Evolutionary conservation across 768 basidiomycete species (phyloP).

Genomic region (Pholiota microspora): DNA sequence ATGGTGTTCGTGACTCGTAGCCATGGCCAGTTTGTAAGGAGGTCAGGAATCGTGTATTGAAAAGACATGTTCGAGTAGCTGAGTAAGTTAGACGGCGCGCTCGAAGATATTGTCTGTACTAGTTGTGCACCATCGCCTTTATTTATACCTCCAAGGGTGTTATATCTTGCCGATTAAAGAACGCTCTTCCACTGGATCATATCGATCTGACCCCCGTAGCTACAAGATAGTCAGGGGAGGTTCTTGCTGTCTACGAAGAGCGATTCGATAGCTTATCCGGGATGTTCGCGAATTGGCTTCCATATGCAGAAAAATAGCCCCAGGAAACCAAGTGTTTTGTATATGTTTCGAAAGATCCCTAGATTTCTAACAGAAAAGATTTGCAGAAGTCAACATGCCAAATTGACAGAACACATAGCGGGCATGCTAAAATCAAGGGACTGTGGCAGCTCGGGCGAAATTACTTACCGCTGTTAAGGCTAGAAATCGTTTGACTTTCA

Average conservation of each 20-base stretch:
- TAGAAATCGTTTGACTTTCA: too few relatives aligned
- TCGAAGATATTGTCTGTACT: background rate
- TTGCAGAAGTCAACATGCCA: too few relatives aligned
- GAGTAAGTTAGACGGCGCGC: background rate
- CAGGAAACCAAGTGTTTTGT: too few relatives aligned
- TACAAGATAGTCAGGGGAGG: background rate
- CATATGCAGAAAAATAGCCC: background rate
- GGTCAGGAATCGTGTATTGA: constrained; percentile 18
- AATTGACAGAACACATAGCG: too few relatives aligned
- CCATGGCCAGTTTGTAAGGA: constrained; percentile 20
- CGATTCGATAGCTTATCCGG: background rate
- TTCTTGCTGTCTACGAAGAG: too few relatives aligned
- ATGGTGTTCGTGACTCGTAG: constrained; percentile 13
- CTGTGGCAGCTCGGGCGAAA: too few relatives aligned
- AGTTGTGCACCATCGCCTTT: background rate
- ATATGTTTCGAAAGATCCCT: background rate
- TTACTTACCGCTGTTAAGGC: too few relatives aligned
- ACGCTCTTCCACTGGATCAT: too few relatives aligned
- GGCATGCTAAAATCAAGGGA: too few relatives aligned
- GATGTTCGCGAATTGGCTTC: background rate
- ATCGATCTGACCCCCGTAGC: too few relatives aligned
- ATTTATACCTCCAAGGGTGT: background rate
- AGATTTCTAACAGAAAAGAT: too few relatives aligned
- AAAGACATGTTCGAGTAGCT: background rate
- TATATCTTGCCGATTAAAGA: too few relatives aligned